phyloP scores from a whole-genome alignment of 306 rosid genomes.

The Ormosia semicastrata region DNA sequence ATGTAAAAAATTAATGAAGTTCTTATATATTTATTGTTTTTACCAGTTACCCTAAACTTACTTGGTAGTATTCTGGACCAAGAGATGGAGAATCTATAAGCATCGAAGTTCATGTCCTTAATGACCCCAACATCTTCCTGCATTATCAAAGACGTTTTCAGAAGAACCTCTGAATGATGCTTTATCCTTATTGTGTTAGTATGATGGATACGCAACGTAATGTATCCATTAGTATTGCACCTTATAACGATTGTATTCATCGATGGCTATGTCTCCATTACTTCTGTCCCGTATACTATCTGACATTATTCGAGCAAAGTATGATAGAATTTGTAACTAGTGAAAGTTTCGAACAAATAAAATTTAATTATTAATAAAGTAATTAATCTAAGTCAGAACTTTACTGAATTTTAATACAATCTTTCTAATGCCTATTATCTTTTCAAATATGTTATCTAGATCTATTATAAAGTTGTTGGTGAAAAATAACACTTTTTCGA shows the following conservation, averaged over 20 bases:
- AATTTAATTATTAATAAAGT: background rate
- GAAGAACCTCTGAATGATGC: background rate
- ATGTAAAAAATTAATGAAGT: background rate
- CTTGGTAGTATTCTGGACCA: slow-evolving; percentile 73
- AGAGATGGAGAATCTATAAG: slow-evolving; percentile 68
- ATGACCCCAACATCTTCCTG: slow-evolving; percentile 63
- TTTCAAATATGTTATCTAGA: too few relatives aligned
- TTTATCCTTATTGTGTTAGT: background rate
- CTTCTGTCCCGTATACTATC: slow-evolving; percentile 40
- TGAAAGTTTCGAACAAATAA: background rate
- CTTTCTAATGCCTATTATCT: too few relatives aligned
- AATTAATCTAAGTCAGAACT: background rate
- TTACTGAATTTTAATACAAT: too few relatives aligned
- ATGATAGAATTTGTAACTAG: background rate
- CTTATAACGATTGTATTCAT: slow-evolving; percentile 53
- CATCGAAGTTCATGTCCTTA: slow-evolving; percentile 56
- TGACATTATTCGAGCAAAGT: background rate
- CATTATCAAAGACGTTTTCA: background rate
- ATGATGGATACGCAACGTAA: too few relatives aligned
- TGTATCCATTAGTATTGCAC: background rate
- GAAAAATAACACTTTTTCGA: too few relatives aligned
- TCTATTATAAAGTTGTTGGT: too few relatives aligned
- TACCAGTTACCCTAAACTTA: slow-evolving; percentile 11
- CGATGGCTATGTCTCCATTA: slow-evolving; percentile 48
- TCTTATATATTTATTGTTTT: too few relatives aligned